Evolutionary conservation across 805 yeast species (phyloP), one percentile per base, ranked within the genome.

Genomic region (Ogataea henricii): DNA sequence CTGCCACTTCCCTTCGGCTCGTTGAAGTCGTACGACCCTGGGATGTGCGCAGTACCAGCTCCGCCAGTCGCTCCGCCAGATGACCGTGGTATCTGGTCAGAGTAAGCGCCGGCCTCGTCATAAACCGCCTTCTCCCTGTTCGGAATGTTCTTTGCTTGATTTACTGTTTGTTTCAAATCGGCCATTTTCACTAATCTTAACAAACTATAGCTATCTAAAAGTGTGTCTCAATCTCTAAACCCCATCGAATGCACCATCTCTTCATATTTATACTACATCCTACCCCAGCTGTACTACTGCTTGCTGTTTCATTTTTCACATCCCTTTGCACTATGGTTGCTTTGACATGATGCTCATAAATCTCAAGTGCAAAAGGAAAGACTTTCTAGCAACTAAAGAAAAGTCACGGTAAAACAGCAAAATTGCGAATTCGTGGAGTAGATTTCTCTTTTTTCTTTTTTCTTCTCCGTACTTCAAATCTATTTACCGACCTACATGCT

Each of bases 21-120:
- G 13, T 26, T 30, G 22, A 46, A 46, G 10, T 49, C 46, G 36
- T 38, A 46, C 6, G 53, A 38, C 8, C 55, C 55, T 13, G 55
- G 53, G 29, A 49, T 43, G 16, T 40, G 36, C 9, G 46, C 21
- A 1, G 39, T 37, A 3, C 43, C 43, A 5, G 40, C 6, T 4
- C 40, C 30, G 17, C 32, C 40, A 10, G 32, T 18, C 9, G 16
- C 25, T 6, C 10, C 42, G 12, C 42, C 40, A 23, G 22, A 16
- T 6, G 43, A 32, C 20, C 44, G 29, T 30, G 44, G 44, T 22
- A 22, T 33, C 29, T 40, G 44, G 21, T 32, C 44, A 3, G 44
- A 27, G 29, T 30, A 40, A 12, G 38, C 35, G 3, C 44, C 44
- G 6, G 44, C 16, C 14, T 32, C 44, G 20, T 40, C 38, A 8